Evolutionary conservation across 768 basidiomycete genomes (phyloP), one percentile per base, ranked within the genome.

Genomic region (Daedaleopsis nitida): DNA sequence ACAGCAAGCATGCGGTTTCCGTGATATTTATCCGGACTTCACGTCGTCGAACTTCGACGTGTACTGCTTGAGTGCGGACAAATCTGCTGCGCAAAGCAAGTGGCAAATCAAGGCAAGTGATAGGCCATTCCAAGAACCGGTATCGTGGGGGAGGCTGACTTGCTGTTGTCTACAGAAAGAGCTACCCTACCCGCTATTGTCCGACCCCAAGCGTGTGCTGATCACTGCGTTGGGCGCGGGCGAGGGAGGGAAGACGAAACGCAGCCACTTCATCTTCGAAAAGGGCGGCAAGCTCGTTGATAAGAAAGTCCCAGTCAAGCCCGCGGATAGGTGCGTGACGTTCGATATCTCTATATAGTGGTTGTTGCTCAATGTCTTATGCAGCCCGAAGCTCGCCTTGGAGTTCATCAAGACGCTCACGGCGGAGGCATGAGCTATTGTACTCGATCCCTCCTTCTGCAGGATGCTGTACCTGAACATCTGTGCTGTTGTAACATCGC

Each of bases 211-310:
- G 71, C 85, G 88, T 50, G 72, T 80, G 23, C 80, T 98, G 34
- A 92, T 98, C 65, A 81, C 82, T 37, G 89, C 86, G 2, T 81
- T 98, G 27, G 96, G 95, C 16, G 92, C 92, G 14, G 87, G 82
- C 0, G 84, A 84, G 38, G 87, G 87, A 10, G 91, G 88, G 38
- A 91, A 86, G 78, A 93, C 92, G 55, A 92, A 92, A 77, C 86
- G 96, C 14, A 94, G 92, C 65, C 94, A 96, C 74, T 97, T 96
- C 74, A 85, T 98, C 66, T 96, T 98, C 67, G 91, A 86, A 66
- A 91, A 92, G 73, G 94, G 93, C 7, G 96, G 95, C 1, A 92
- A 92, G 73, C 79, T 98, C 45, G 75, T 96, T 4, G 89, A 96
- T 16, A 92, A 86, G 77, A 87, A 86, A 70, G 77, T 92, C 16